These are phyloP conservation scores for Termitomyces eurrhizus DNA, from an alignment of 768 basidiomycete genomes.

Conservation along the genomic window DNA sequence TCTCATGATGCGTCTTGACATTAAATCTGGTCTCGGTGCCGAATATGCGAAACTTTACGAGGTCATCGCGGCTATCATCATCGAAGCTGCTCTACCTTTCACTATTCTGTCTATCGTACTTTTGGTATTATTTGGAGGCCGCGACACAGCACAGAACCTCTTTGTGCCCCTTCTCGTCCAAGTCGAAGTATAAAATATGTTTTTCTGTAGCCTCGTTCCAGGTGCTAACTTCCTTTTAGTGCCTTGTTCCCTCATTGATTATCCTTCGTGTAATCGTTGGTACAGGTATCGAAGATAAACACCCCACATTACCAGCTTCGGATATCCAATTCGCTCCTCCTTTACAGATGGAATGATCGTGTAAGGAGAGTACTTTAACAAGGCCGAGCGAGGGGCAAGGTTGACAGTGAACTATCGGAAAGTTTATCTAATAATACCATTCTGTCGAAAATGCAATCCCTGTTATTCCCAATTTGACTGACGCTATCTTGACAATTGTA, in stretches of 20 bases:
- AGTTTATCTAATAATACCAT: not conserved
- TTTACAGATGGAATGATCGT: not conserved
- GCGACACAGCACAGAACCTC: slow-evolving; percentile 19
- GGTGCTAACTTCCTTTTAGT: not conserved
- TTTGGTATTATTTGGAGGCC: slow-evolving; percentile 18
- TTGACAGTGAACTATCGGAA: not conserved
- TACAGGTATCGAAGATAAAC: not conserved
- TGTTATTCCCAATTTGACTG: not conserved
- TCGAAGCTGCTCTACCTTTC: slow-evolving; percentile 34
- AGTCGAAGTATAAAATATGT: slow-evolving; percentile 14
- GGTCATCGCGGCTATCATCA: slow-evolving; percentile 25
- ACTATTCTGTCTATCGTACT: slow-evolving; percentile 27
- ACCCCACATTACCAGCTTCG: not conserved
- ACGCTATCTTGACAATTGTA: too few relatives aligned
- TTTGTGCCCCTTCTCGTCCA: slow-evolving; percentile 23
- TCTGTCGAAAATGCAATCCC: not conserved
- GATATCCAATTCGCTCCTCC: not conserved
- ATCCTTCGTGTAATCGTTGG: slow-evolving; percentile 6
- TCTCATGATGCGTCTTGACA: slow-evolving; percentile 21
- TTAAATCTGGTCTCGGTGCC: slow-evolving; percentile 19
- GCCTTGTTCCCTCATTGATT: slow-evolving; percentile 9
- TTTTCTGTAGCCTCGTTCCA: not conserved
- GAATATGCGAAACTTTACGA: slow-evolving; percentile 27
- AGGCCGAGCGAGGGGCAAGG: not conserved
- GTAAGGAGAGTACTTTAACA: not conserved